A percentile compares a stretch with the other conserved stretches of the same genome.
phyloP scores from a whole-genome alignment of 805 yeast species.

The Wickerhamomyces subpelliculosus region DNA sequence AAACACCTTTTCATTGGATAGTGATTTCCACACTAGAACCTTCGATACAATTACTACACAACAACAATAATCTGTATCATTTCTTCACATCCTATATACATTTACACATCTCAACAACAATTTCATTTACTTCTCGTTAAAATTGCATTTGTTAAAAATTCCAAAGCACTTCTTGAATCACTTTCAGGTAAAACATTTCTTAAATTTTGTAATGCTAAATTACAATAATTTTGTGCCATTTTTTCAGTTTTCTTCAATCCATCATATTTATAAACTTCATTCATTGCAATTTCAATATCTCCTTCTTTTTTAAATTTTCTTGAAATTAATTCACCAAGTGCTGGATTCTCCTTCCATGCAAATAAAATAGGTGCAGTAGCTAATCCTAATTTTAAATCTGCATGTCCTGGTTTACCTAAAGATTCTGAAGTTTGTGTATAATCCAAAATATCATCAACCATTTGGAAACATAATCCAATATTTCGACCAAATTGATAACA shows the following conservation, averaged over 20 bases:
- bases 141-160: constrained; percentile 74
- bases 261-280: constrained; percentile 58
- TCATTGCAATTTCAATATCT: constrained; percentile 78
- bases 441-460: constrained; percentile 94
- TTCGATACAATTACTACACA: too few relatives aligned
- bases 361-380: constrained; percentile 95
- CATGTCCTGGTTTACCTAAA: constrained; percentile 93
- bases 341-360: constrained; percentile 89
- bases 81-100: not conserved
- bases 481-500: constrained; percentile 91
- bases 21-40: too few relatives aligned
- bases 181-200: constrained; percentile 70
- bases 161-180: constrained; percentile 83
- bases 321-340: constrained; percentile 73
- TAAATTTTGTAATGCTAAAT: constrained; percentile 65
- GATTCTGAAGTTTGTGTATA: constrained; percentile 81
- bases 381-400: constrained; percentile 86
- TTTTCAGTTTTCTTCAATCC: constrained; percentile 74
- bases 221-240: constrained; percentile 74
- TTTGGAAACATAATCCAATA: constrained; percentile 90
- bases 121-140: constrained; percentile 75
- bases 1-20: too few relatives aligned
- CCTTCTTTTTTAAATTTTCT: constrained; percentile 78
- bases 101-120: too few relatives aligned
- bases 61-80: not conserved